Percentiles rank a stretch among this genome's conserved stretches.
Evolutionary conservation across 2,329 filamentous ascomycete species (phyloP).

Genomic region (Talaromyces marneffei): DNA sequence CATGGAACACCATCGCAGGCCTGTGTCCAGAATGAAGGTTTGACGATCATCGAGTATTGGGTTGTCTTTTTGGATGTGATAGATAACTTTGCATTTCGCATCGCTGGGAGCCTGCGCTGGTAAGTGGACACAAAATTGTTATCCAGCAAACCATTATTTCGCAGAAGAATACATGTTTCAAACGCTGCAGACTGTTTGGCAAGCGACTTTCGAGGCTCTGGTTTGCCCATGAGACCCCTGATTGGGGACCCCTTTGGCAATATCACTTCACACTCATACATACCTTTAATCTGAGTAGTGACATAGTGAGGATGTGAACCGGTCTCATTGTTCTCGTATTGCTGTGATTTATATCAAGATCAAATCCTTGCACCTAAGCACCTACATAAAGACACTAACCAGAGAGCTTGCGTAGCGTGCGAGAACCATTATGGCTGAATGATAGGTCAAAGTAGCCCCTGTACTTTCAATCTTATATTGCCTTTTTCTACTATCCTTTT

Average conservation of each 20-base stretch:
- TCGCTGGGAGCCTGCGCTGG: conserved; percentile 63
- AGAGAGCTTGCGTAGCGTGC: conserved; percentile 68
- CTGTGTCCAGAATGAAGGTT: conserved; percentile 66
- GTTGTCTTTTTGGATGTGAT: conserved; percentile 71
- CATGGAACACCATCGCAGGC: conserved; percentile 42
- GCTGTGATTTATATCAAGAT: conserved; percentile 24
- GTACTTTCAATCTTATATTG: conserved; percentile 59
- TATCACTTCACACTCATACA: conserved; percentile 71
- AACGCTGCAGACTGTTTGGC: conserved; percentile 90
- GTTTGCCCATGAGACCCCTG: conserved; percentile 56
- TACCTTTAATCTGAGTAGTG: conserved; percentile 49
- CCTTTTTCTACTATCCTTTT: conserved; percentile 47
- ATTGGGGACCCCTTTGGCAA: conserved; percentile 72
- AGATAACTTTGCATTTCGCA: conserved; percentile 82
- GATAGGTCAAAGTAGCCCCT: conserved; percentile 73
- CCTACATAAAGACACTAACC: conserved; percentile 26
- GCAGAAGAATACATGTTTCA: conserved; percentile 66
- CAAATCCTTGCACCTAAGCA: not conserved
- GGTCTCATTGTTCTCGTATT: conserved; percentile 45
- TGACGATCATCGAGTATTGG: conserved; percentile 70
- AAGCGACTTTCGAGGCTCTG: conserved; percentile 62
- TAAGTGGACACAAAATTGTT: conserved; percentile 68
- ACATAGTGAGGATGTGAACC: conserved; percentile 54
- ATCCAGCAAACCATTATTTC: conserved; percentile 63
- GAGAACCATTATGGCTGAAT: conserved; percentile 65